Evolutionary conservation across 2,329 filamentous ascomycete genomes (phyloP).

Genomic region (Triangularia setosa): DNA sequence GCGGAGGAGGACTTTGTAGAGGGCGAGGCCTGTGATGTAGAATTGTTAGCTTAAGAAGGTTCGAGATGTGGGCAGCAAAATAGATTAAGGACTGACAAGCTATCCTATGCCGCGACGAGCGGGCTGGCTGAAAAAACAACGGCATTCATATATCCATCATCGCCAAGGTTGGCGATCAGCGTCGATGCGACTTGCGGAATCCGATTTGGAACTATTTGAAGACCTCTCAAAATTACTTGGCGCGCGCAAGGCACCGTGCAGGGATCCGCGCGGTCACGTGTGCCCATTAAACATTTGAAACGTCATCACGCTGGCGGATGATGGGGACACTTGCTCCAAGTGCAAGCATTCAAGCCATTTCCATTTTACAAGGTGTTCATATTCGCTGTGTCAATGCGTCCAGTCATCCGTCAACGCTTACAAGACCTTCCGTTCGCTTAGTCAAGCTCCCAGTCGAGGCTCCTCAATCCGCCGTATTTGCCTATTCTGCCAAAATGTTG

Average conservation of each 20-base stretch:
- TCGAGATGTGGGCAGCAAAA: not conserved
- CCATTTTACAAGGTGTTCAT: not conserved
- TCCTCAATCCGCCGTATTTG: not conserved
- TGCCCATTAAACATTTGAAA: conserved; percentile 4
- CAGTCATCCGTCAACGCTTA: not conserved
- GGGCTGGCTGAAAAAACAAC: conserved; percentile 44
- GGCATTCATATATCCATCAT: conserved; percentile 32
- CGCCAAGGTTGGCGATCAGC: not conserved
- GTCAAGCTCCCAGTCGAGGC: not conserved
- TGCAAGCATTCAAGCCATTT: not conserved
- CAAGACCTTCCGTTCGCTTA: not conserved
- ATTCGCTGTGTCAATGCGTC: not conserved
- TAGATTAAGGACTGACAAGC: conserved; percentile 42
- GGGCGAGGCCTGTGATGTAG: conserved; percentile 54
- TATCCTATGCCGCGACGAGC: conserved; percentile 49
- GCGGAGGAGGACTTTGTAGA: conserved; percentile 67
- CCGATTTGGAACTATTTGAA: conserved; percentile 3
- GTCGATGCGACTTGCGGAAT: conserved; percentile 2
- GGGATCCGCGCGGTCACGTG: conserved; percentile 24
- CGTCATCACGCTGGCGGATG: not conserved
- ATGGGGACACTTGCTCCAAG: too few species aligned
- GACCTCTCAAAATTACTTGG: not conserved
- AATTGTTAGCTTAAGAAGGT: conserved; percentile 2
- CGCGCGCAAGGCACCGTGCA: conserved; percentile 2
- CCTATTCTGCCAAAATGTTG: too few species aligned